Evolutionary conservation across 768 basidiomycete genomes (phyloP).

Genomic region (Phlebiopsis flavidoalba): DNA sequence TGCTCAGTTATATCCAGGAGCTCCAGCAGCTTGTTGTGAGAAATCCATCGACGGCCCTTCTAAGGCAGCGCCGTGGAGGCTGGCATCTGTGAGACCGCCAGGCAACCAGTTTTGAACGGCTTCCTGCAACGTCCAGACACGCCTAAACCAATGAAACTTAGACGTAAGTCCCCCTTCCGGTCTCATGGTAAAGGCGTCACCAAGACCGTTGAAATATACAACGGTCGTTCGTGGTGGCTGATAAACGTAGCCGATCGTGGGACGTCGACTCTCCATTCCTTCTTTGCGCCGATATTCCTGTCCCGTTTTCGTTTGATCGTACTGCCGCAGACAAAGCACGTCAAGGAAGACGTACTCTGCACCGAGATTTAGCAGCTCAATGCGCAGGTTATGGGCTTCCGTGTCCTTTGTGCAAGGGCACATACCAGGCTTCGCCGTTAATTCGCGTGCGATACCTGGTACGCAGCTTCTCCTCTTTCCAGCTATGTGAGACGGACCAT

Average conservation of each 20-base stretch:
- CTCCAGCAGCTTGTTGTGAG: not conserved
- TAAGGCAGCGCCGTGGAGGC: not conserved
- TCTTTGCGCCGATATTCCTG: not conserved
- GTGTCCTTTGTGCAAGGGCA: not conserved
- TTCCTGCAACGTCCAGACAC: not conserved
- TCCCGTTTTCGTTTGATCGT: not conserved
- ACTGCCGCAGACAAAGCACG: conserved; percentile 1
- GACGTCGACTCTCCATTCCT: conserved; percentile 1
- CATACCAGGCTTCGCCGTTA: not conserved
- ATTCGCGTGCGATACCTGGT: not conserved
- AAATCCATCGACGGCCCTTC: not conserved
- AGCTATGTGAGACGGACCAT: conserved; percentile 2
- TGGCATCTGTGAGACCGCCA: not conserved
- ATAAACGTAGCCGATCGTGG: not conserved
- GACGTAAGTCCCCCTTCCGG: not conserved
- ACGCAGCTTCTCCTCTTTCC: not conserved
- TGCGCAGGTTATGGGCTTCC: not conserved
- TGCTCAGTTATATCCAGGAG: not conserved
- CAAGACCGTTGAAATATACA: not conserved
- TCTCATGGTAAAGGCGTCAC: not conserved
- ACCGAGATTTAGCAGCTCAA: not conserved
- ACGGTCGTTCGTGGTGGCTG: not conserved
- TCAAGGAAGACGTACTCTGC: conserved; percentile 1
- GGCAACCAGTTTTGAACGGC: not conserved
- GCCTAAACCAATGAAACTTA: not conserved